A percentile compares a stretch with the other conserved stretches of the same genome.
Conservation (phyloP, 1,284 basidiomycete genomes). For the Abortiporus biennis region DNA sequence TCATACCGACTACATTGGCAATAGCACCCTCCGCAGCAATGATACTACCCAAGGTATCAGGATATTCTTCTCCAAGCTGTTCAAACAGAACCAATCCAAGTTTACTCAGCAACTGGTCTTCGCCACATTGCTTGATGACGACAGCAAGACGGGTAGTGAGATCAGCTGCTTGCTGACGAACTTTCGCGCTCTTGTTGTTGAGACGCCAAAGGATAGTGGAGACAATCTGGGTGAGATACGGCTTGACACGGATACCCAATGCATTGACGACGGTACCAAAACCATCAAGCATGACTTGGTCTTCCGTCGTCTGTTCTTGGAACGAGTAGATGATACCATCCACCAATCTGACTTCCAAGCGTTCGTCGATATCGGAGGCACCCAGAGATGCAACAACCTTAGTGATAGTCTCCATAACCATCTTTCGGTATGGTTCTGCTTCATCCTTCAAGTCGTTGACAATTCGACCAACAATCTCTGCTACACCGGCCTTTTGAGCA, state of each 20-base stretch:
- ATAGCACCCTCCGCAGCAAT: slow-evolving; percentile 98
- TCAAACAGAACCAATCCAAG: slow-evolving; percentile 97
- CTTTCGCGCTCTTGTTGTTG: slow-evolving; percentile 99
- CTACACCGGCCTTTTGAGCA: slow-evolving; percentile 93
- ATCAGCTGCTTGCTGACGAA: slow-evolving; percentile 98
- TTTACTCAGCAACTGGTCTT: slow-evolving; percentile 94
- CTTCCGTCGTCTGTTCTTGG: slow-evolving; percentile 99
- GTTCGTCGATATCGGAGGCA: slow-evolving; percentile 94
- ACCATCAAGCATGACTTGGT: slow-evolving; percentile 98
- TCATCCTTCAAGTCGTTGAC: slow-evolving; percentile 98
- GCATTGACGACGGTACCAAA: slow-evolving; percentile 97
- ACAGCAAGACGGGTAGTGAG: slow-evolving; percentile 91
- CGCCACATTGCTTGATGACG: slow-evolving; percentile 98
- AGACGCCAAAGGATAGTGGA: slow-evolving; percentile 99
- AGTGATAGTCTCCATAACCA: slow-evolving; percentile 99
- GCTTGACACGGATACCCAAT: slow-evolving; percentile 95
- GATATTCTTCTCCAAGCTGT: slow-evolving; percentile 99
- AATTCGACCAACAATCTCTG: slow-evolving; percentile 92
- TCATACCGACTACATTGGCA: slow-evolving; percentile 99
- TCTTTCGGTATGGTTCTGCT: slow-evolving; percentile 96
- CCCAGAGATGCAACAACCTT: slow-evolving; percentile 92
- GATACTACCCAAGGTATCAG: slow-evolving; percentile 96
- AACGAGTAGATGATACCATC: slow-evolving; percentile 99
- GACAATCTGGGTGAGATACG: slow-evolving; percentile 97
- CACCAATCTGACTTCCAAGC: slow-evolving; percentile 89